Evolutionary conservation across 345 rosid genomes (phyloP), one percentile per base, ranked within the genome.

Genomic region (Eucalyptus curtisii): DNA sequence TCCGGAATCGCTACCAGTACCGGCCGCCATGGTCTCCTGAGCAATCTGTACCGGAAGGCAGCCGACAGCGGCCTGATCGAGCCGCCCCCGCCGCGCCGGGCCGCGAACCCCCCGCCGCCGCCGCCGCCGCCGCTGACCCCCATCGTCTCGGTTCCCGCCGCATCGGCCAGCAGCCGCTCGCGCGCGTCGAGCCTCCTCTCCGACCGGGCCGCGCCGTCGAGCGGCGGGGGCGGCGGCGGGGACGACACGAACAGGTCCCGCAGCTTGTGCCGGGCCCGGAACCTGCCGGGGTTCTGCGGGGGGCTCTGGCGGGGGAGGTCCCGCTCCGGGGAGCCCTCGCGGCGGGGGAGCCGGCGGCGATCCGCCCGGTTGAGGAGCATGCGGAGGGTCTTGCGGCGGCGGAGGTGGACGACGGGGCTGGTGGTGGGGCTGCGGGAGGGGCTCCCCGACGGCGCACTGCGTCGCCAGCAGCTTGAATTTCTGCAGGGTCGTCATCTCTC

Each of bases 351-450:
- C 4, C 94, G 92, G 50, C 93, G 95, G 33, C 92, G 94, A 86
- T 92, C 95, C 37, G 94, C 49, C 52, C 95, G 93, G 57, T 88
- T 92, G 88, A 97, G 96, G 47, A 97, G 90, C 94, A 96, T 96
- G 85, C 98, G 98, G 85, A 97, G 96, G 40, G 99, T 97, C 91
- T 92, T 95, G 42, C 99, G 95, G 88, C 98, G 98, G 93, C 97
- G 99, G 92, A 96, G 93, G 89, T 94, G 99, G 90, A 96, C 87
- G 11, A 95, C 97, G 4, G 99, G 99, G 89, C 99, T 96, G 13
- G 95, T 80, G 16, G 97, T 94, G 0, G 99, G 99, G 89, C 98
- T 96, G 27, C 94, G 95, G 1, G 97, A 93, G 4, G 97, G 96
- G 68, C 95, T 95, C 44, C 95, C 93, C 3, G 22, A 94, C 94